Conservation (phyloP, 805 yeast species). For the Komagataella phaffii region DNA sequence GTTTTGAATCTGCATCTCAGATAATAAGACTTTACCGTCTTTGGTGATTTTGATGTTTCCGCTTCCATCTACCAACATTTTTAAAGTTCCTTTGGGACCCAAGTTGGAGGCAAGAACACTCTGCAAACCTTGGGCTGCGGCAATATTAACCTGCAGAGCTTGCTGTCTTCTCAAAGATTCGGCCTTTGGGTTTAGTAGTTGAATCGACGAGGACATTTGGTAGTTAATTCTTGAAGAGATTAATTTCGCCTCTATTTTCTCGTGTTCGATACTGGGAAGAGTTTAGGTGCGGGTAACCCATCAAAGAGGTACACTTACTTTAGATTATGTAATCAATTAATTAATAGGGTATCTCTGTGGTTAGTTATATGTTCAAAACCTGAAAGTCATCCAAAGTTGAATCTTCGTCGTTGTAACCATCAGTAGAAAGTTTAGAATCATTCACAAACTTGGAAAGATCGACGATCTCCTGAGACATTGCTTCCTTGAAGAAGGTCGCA, state of each 20-base stretch:
- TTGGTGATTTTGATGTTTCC: slow-evolving; percentile 92
- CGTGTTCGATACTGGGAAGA: background rate
- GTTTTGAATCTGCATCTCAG: slow-evolving; percentile 94
- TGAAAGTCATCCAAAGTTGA: background rate
- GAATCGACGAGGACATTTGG: slow-evolving; percentile 39
- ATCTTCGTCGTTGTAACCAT: background rate
- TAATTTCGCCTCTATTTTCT: background rate
- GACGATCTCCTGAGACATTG: background rate
- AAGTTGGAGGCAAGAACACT: slow-evolving; percentile 81
- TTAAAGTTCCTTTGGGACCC: slow-evolving; percentile 95
- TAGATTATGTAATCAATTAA: background rate
- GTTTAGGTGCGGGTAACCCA: background rate
- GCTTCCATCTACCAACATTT: slow-evolving; percentile 94
- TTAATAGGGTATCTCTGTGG: background rate
- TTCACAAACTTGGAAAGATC: background rate
- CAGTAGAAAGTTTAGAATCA: background rate
- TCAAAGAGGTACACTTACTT: background rate
- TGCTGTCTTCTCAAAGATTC: slow-evolving; percentile 93
- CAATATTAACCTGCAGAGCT: slow-evolving; percentile 87
- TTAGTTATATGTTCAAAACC: background rate
- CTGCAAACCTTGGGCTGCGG: slow-evolving; percentile 95
- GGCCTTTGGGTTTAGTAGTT: slow-evolving; percentile 91
- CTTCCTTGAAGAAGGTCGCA: background rate
- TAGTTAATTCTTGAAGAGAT: background rate
- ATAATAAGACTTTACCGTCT: slow-evolving; percentile 87